These are phyloP conservation scores for Trichoderma sp. DNA, from an alignment of 2,329 filamentous ascomycete species.

Conservation along the genomic window DNA sequence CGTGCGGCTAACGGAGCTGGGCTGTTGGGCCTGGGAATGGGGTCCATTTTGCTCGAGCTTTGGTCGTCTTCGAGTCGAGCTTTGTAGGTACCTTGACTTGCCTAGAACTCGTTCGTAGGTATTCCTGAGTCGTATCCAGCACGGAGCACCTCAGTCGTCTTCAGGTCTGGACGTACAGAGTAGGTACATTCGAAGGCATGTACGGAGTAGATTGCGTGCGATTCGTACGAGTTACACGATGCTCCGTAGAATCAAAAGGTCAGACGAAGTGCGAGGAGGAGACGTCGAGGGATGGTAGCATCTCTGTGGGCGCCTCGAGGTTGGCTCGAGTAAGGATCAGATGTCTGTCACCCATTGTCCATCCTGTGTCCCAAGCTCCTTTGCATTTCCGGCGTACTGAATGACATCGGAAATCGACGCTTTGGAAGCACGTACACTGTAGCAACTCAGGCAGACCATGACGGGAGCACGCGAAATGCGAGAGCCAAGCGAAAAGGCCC, in stretches of 20 bases:
- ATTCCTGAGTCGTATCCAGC: not conserved
- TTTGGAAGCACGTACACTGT: not conserved
- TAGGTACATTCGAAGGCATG: too few species aligned
- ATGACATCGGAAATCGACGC: conserved; percentile 19
- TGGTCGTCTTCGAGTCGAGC: conserved; percentile 4
- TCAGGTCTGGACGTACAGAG: too few species aligned
- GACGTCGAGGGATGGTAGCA: too few species aligned
- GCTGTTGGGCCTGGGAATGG: conserved; percentile 4
- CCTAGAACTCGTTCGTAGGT: too few species aligned
- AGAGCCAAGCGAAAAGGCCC: not conserved
- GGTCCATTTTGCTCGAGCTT: not conserved
- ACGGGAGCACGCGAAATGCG: conserved; percentile 12
- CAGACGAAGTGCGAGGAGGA: too few species aligned
- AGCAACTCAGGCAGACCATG: not conserved
- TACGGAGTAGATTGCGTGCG: too few species aligned
- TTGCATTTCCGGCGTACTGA: not conserved
- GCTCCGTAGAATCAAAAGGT: too few species aligned
- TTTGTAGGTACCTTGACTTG: too few species aligned
- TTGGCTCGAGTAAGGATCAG: not conserved
- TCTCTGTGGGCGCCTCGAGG: too few species aligned
- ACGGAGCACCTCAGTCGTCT: not conserved
- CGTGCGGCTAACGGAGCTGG: conserved; percentile 12
- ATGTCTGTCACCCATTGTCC: not conserved
- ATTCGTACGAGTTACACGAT: too few species aligned
- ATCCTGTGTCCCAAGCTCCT: not conserved